Base-by-base conservation (phyloP, 306 rosid species). In the Ormosia emarginata region DNA sequence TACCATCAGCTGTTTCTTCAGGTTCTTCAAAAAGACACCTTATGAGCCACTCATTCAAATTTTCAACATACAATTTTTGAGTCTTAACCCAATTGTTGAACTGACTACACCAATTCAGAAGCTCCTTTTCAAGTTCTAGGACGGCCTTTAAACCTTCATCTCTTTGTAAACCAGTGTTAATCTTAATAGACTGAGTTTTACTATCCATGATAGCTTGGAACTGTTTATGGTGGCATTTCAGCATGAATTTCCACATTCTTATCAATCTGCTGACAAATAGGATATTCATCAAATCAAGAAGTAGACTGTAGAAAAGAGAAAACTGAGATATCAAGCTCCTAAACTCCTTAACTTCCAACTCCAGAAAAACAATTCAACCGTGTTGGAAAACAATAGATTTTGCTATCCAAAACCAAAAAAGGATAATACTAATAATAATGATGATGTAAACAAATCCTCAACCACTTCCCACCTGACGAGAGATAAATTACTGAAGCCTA, bases 211-310 rank as follows among this genome's bases (percentile, higher is more conserved):
- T 90, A 49, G 97, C 95, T 82, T 90, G 92, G 80, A 93, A 92
- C 85, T 96, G 99, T 83, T 92, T 96, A 86, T 92, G 94, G 85
- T 96, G 99, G 83, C 98, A 93, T 58, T 87, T 92, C 44, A 93
- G 91, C 93, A 96, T 92, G 88, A 91, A 91, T 50, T 87, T 88
- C 99, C 99, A 96, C 99, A 96, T 96, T 89, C 86, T 96, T 72
- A 86, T 87, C 88, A 94, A 93, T 81, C 99, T 96, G 92, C 82
- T 76, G 37, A 85, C 63, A 74, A 79, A 78, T n/a, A 71, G 68
- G 56, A 18, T 46, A 81, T 57, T 88, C 4, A 46, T 79, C 84
- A 82, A 40, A 73, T 49, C 11, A 13, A 84, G 64, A 80, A 17
- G 41, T 24, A 67, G 17, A 4, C 75, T 24, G 62, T 50, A 78